A percentile compares a stretch with the other conserved stretches of the same genome.
phyloP scores from a whole-genome alignment of 139 green algal genomes.

The Prasinococcaceae sp. region DNA sequence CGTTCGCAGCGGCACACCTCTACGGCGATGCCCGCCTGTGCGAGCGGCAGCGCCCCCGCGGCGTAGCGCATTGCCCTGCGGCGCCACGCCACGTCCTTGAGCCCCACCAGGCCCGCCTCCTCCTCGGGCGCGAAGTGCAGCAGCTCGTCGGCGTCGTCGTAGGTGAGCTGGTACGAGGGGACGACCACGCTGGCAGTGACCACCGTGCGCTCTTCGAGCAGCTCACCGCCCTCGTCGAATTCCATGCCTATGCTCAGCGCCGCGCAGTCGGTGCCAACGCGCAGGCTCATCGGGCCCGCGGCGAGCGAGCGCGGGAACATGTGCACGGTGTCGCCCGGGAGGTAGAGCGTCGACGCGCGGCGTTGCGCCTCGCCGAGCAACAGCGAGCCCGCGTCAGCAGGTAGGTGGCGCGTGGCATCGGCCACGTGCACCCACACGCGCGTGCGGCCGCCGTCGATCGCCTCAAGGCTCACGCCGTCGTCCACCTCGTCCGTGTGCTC shows the following conservation, averaged over 20 bases:
- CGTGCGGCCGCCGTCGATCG: conserved; percentile 25
- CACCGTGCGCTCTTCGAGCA: conserved; percentile 26
- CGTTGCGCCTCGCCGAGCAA: conserved; percentile 31
- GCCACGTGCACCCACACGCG: conserved; percentile 83
- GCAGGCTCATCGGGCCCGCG: conserved; percentile 59
- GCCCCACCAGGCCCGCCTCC: conserved; percentile 26
- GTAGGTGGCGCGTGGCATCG: conserved; percentile 58
- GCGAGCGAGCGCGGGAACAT: conserved; percentile 72
- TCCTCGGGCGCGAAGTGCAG: conserved; percentile 17
- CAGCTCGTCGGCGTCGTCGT: conserved; percentile 52
- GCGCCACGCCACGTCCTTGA: conserved; percentile 10
- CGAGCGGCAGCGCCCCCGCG: no score
- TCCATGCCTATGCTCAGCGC: conserved; percentile 42
- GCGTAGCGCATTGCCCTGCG: no score
- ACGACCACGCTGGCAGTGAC: conserved; percentile 32
- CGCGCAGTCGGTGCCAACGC: conserved; percentile 11
- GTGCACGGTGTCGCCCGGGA: conserved; percentile 50
- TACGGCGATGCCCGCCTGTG: no score
- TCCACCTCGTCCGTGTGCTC: conserved; percentile 63
- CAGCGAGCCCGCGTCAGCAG: not conserved
- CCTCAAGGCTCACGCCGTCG: conserved; percentile 56
- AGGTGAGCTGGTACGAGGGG: conserved; percentile 48
- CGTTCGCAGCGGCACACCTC: no score
- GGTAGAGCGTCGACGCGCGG: conserved; percentile 56
- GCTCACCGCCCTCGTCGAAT: not conserved